phyloP scores from a whole-genome alignment of 139 green algal species.

The Chlamydomonas sphaeroides region DNA sequence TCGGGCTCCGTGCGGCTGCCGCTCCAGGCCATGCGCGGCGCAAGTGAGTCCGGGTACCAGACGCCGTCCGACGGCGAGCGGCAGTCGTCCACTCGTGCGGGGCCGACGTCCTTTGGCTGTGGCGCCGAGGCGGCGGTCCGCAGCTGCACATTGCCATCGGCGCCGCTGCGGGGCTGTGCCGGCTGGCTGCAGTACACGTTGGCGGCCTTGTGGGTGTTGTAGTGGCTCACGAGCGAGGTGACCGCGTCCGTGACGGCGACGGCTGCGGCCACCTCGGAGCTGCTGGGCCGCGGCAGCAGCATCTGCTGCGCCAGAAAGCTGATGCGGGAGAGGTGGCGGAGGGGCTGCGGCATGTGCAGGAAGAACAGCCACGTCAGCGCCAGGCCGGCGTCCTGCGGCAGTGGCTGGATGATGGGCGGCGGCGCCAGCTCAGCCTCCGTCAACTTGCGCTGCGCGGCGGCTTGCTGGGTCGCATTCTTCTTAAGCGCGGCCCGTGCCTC shows the following conservation, averaged over 20 bases:
- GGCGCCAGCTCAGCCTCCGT: conserved; percentile 49
- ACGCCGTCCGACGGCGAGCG: conserved; percentile 42
- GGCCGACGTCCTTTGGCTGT: conserved; percentile 1
- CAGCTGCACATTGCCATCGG: conserved; percentile 11
- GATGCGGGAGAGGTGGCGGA: conserved; percentile 50
- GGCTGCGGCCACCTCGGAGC: background rate
- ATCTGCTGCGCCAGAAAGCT: conserved; percentile 63
- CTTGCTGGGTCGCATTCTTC: too few species aligned
- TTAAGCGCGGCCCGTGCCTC: too few species aligned
- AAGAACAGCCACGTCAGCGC: conserved; percentile 61
- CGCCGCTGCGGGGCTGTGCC: background rate
- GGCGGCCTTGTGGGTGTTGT: conserved; percentile 26
- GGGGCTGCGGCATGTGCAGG: conserved; percentile 55
- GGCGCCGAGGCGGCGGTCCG: background rate
- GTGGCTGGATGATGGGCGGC: conserved; percentile 54
- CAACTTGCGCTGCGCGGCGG: too few species aligned
- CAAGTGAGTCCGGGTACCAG: conserved; percentile 56
- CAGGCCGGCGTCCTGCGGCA: conserved; percentile 15
- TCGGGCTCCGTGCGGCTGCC: conserved; percentile 46
- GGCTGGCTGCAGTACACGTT: background rate
- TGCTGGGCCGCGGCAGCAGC: conserved; percentile 49
- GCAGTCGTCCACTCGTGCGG: conserved; percentile 44
- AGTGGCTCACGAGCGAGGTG: conserved; percentile 5
- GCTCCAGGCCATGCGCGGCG: conserved; percentile 47
- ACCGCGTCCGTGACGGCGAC: background rate